Percentiles rank a stretch among this genome's conserved stretches.
Conservation (phyloP, 306 rosid genomes). For the Mimosa pudica region DNA sequence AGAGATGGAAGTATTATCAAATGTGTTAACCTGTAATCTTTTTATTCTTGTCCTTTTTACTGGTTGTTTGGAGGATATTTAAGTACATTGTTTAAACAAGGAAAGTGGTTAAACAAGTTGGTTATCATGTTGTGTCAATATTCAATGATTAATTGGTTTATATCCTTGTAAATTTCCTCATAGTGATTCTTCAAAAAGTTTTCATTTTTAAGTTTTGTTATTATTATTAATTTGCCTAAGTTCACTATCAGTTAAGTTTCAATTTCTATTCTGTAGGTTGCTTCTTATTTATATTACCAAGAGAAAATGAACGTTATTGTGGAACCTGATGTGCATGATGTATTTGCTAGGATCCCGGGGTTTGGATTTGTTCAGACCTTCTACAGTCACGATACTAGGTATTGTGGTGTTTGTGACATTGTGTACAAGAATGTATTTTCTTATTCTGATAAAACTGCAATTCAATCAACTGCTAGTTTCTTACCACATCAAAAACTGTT, state of each 20-base stretch:
- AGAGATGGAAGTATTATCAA: neutral
- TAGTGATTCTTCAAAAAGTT: neutral
- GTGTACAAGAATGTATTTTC: neutral
- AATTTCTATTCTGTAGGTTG: conserved; percentile 57
- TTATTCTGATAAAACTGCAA: conserved; percentile 10
- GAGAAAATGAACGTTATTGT: conserved; percentile 93
- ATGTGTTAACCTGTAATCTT: neutral
- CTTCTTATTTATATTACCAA: conserved; percentile 72
- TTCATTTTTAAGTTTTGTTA: neutral
- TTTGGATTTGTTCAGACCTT: conserved; percentile 98
- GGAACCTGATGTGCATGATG: conserved; percentile 95
- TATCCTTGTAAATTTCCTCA: neutral
- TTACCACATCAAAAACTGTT: conserved; percentile 38
- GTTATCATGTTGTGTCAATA: neutral
- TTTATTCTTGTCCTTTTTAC: neutral
- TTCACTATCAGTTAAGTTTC: conserved; percentile 32
- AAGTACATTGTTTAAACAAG: neutral
- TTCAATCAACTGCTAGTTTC: conserved; percentile 34
- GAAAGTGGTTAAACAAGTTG: neutral
- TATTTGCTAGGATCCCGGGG: conserved; percentile 94
- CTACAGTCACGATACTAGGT: conserved; percentile 87
- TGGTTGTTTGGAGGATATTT: neutral
- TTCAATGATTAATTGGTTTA: neutral
- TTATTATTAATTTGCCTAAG: conserved; percentile 14
- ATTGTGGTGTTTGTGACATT: conserved; percentile 30